Percentiles rank a stretch among this genome's conserved stretches.
Conservation (phyloP, 495 filamentous ascomycete species). For the Aspergillus avenaceus region DNA sequence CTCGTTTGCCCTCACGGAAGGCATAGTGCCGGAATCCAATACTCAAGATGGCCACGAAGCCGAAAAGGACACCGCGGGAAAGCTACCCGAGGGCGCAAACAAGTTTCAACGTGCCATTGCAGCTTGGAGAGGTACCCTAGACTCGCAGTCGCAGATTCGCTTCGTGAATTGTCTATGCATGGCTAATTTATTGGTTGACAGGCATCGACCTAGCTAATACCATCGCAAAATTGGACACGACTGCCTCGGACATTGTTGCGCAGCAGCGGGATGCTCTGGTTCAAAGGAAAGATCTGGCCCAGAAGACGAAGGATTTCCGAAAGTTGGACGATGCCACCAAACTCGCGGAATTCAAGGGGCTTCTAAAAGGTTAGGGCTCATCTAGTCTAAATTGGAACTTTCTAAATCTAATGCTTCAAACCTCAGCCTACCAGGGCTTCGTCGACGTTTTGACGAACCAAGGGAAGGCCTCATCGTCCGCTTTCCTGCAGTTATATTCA, state of each 20-base stretch:
- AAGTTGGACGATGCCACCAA: conserved; percentile 92
- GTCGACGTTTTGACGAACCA: conserved; percentile 95
- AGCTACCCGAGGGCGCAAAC: conserved; percentile 60
- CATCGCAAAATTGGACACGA: conserved; percentile 82
- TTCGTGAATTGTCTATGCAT: no score
- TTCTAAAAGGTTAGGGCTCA: conserved; percentile 68
- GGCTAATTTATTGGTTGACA: conserved; percentile 37
- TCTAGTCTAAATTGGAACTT: not conserved
- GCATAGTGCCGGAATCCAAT: conserved; percentile 32
- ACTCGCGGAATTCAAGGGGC: conserved; percentile 77
- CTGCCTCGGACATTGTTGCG: conserved; percentile 86
- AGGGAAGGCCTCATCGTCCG: conserved; percentile 83
- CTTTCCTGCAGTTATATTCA: conserved; percentile 89
- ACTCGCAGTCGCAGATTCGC: not conserved
- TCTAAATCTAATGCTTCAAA: not conserved
- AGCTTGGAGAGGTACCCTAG: conserved; percentile 86
- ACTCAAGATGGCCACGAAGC: conserved; percentile 26
- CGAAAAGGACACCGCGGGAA: conserved; percentile 19
- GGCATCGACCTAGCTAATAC: conserved; percentile 85
- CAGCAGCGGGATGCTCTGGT: conserved; percentile 89
- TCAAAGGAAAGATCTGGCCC: conserved; percentile 92
- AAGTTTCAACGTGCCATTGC: conserved; percentile 95
- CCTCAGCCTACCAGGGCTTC: conserved; percentile 86
- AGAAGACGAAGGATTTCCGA: conserved; percentile 97
- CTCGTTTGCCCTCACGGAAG: conserved; percentile 42